Conservation (phyloP, 257 asterid species). For the Coffea canephora region DNA sequence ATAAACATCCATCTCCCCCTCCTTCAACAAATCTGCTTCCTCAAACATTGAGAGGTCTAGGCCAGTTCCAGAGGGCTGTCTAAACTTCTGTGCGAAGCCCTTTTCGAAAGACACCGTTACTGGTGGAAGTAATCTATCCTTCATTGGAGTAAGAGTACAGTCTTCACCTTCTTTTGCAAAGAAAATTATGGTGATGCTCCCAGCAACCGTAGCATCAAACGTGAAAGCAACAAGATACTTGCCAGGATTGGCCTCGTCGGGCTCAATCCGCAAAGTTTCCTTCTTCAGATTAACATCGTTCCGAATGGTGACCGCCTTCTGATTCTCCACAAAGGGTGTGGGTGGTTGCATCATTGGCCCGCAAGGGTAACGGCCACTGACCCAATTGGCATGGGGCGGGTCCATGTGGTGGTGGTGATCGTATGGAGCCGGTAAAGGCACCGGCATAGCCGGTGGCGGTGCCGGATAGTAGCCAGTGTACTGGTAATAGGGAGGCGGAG, state of each 20-base stretch:
- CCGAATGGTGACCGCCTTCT: conserved; percentile 94
- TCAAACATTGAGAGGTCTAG: conserved; percentile 66
- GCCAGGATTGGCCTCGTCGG: conserved; percentile 86
- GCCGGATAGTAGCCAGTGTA: conserved; percentile 78
- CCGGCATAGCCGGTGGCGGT: conserved; percentile 54
- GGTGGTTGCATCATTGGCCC: conserved; percentile 68
- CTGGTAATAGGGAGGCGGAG: conserved; percentile 79
- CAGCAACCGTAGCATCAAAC: conserved; percentile 87
- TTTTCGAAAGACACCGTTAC: conserved; percentile 61
- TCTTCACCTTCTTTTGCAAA: conserved; percentile 91
- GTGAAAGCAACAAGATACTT: conserved; percentile 77
- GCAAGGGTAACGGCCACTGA: conserved; percentile 61
- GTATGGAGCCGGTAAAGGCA: conserved; percentile 71
- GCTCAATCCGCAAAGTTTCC: conserved; percentile 80
- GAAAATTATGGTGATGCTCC: conserved; percentile 79
- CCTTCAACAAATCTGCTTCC: conserved; percentile 62
- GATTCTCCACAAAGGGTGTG: conserved; percentile 83
- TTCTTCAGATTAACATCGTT: conserved; percentile 94
- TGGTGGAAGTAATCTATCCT: conserved; percentile 64
- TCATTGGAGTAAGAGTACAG: conserved; percentile 67
- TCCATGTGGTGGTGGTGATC: conserved; percentile 64
- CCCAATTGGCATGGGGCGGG: conserved; percentile 72
- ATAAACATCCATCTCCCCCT: conserved; percentile 57
- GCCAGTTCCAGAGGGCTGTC: conserved; percentile 84
- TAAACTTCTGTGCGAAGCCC: conserved; percentile 84